phyloP scores from a whole-genome alignment of 768 basidiomycete species.

The Imleria badia region DNA sequence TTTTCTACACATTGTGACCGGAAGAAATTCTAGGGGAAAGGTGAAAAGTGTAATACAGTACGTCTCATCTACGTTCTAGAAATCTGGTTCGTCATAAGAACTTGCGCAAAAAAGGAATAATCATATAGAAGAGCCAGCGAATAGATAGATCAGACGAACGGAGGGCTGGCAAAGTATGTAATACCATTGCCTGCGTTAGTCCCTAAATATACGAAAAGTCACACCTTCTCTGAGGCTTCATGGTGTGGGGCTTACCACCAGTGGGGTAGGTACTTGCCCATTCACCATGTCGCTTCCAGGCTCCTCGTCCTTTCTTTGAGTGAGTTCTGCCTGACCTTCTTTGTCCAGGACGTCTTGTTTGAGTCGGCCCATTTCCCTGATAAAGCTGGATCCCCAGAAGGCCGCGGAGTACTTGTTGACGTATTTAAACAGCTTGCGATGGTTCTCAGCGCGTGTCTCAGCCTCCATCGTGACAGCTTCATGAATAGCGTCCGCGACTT shows the following conservation, averaged over 20 bases:
- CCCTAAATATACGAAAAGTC: conserved; percentile 31
- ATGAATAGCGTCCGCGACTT: conserved; percentile 96
- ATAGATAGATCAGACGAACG: conserved; percentile 29
- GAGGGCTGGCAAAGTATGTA: conserved; percentile 18
- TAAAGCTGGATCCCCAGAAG: conserved; percentile 91
- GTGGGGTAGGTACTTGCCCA: conserved; percentile 35
- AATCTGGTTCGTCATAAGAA: conserved; percentile 18
- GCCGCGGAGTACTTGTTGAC: conserved; percentile 93
- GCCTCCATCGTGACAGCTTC: conserved; percentile 90
- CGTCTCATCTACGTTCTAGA: conserved; percentile 26
- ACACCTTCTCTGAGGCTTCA: conserved; percentile 31
- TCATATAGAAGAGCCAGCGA: conserved; percentile 38
- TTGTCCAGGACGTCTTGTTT: conserved; percentile 38
- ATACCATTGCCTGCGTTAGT: conserved; percentile 23
- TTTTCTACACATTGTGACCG: conserved; percentile 12
- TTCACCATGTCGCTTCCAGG: conserved; percentile 40
- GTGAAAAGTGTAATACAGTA: conserved; percentile 10
- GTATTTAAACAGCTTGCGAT: conserved; percentile 94
- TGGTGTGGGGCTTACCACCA: conserved; percentile 36
- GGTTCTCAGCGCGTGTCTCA: conserved; percentile 84
- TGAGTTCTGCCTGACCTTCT: conserved; percentile 36
- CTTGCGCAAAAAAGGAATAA: conserved; percentile 38
- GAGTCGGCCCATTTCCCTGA: conserved; percentile 76
- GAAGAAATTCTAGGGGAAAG: conserved; percentile 15
- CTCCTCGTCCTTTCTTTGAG: conserved; percentile 36